Evolutionary conservation across 495 filamentous ascomycete genomes (phyloP), one percentile per base, ranked within the genome.

Genomic region (Hyphodiscus hymeniophilus): DNA sequence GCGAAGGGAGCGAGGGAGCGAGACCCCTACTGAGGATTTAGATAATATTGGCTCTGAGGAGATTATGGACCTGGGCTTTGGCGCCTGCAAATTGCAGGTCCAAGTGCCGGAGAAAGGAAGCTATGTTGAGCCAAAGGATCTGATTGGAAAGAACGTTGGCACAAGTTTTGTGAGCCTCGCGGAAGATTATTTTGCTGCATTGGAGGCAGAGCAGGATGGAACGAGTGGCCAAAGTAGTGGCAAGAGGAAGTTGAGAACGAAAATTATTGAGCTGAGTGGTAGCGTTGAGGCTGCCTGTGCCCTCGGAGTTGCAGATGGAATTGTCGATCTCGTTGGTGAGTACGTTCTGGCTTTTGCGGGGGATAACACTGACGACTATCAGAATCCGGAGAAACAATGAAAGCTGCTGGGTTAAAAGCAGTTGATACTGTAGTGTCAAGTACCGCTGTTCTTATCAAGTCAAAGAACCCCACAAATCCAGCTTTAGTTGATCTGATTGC

Each of bases 371-470:
- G 13, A 54, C 52, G 22, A 26, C 17, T 31, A 24, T 3, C 50
- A 95, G 92, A 98, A 77, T 98, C 92, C 31, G 92, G 92, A 40
- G 90, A 96, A 61, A 98, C 92, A 10, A 98, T 98, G 92, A 88
- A 84, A 59, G 92, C 89, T 2, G 91, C 91, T 28, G 94, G 94
- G n/a, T 74, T 98, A 35, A 94, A 92, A 65, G 79, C 94, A 51
- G 95, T 98, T 60, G 89, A 89, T 52, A 98, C 92, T 2, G 89
- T 98, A 15, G 73, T 95, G 22, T 80, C 85, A 44, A 87, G 83
- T 46, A 87, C 80, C 3, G 89, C 92, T 20, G 77, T 95, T 21
- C 76, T 98, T 28, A 89, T 98, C 71, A 91, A 90, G 67, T 95
- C 90, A 26, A 90, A 83, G 55, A 73, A 80, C 51, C 82, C 91